These are phyloP conservation scores for maize (Zea mays) DNA, from an alignment of 176 grass and related monocot species.

Conservation along the genomic window Zm-B73-REFERENCE-NAM-5.0 NC_050097.1:18764501-18765000, in stretches of 20 bases:
- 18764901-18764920: background rate
- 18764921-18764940: background rate
- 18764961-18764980: too few relatives aligned
- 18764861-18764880: background rate
- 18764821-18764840: background rate
- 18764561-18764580: constrained; percentile 23
- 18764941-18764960: too few relatives aligned
- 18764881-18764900: background rate
- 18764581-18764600: background rate
- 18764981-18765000: too few relatives aligned
- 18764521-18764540: background rate
- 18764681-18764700: constrained; percentile 8
- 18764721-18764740: background rate
- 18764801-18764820: background rate
- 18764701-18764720: constrained; percentile 3
- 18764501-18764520: constrained; percentile 16
- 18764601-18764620: background rate
- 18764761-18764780: background rate
- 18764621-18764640: too few relatives aligned
- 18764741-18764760: background rate
- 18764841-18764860: background rate
- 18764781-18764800: background rate
- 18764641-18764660: background rate
- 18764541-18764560: background rate
- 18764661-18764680: background rate